These are phyloP conservation scores for Salinomyces thailandicus DNA, from an alignment of 2,329 filamentous ascomycete species.

Conservation along the genomic window DNA sequence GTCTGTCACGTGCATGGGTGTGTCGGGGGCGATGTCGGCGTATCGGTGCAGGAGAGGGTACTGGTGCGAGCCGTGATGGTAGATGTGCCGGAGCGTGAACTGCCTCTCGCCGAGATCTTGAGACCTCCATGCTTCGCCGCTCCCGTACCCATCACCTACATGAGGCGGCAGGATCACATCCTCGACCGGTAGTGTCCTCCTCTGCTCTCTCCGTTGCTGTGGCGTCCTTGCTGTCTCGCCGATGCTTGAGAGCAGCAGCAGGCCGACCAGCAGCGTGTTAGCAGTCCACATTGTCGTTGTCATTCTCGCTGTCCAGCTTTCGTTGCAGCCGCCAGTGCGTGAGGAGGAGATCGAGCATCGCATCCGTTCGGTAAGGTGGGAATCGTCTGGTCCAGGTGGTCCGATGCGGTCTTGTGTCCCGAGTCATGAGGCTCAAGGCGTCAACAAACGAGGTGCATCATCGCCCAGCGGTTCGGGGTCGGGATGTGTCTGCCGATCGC, in stretches of 20 bases:
- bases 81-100: slow-evolving; percentile 69
- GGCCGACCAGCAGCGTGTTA: slow-evolving; percentile 13
- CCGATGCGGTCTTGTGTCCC: neutral
- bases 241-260: slow-evolving; percentile 12
- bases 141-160: slow-evolving; percentile 3
- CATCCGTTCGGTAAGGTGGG: slow-evolving; percentile 10
- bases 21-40: slow-evolving; percentile 56
- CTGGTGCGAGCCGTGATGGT: slow-evolving; percentile 76
- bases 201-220: slow-evolving; percentile 12
- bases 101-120: slow-evolving; percentile 15
- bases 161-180: slow-evolving; percentile 17
- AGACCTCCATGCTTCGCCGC: slow-evolving; percentile 3
- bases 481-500: neutral
- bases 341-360: slow-evolving; percentile 12
- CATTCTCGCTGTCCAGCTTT: slow-evolving; percentile 3
- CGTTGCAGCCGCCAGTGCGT: slow-evolving; percentile 4
- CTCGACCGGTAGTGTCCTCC: too few species aligned
- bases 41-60: slow-evolving; percentile 69
- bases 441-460: slow-evolving; percentile 4
- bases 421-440: slow-evolving; percentile 1
- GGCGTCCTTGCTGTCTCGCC: slow-evolving; percentile 12
- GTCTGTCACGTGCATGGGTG: slow-evolving; percentile 25
- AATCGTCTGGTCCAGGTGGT: neutral
- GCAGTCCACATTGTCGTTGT: slow-evolving; percentile 12
- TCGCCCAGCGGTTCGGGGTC: neutral